These are phyloP conservation scores for Syncephalastrum monosporum DNA, from an alignment of 371 early-diverging fungal genomes.

Conservation along the genomic window DNA sequence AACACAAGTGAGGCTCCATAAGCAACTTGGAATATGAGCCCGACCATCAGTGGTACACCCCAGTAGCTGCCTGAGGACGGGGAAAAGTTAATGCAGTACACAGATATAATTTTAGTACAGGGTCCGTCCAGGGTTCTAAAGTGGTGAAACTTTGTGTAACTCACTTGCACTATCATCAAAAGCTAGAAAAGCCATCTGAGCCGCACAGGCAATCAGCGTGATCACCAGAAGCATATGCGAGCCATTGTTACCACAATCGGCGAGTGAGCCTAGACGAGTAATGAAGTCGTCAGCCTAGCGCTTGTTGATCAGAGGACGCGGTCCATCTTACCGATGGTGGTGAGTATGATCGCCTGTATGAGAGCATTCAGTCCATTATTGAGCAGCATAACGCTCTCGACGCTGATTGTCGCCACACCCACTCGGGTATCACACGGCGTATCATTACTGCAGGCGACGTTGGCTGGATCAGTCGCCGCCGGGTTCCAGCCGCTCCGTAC, in stretches of 20 bases:
- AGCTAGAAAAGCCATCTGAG: slow-evolving; percentile 23
- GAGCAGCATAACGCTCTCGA: slow-evolving; percentile 14
- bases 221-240: slow-evolving; percentile 16
- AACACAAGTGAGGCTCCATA: slow-evolving; percentile 33
- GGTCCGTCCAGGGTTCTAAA: too few relatives aligned
- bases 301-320: too few relatives aligned
- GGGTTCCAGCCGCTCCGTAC: slow-evolving; percentile 17
- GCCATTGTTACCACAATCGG: slow-evolving; percentile 28
- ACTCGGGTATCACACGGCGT: slow-evolving; percentile 6
- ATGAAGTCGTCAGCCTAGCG: not conserved
- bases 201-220: slow-evolving; percentile 24
- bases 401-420: slow-evolving; percentile 9
- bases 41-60: slow-evolving; percentile 22
- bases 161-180: slow-evolving; percentile 18
- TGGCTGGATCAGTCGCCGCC: not conserved
- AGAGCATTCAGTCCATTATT: slow-evolving; percentile 16
- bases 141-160: not conserved
- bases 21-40: slow-evolving; percentile 21
- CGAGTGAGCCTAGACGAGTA: slow-evolving; percentile 14
- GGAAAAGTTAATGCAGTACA: too few relatives aligned
- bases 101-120: too few relatives aligned
- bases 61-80: slow-evolving; percentile 12
- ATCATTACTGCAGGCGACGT: slow-evolving; percentile 5
- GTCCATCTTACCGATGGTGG: slow-evolving; percentile 15
- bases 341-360: slow-evolving; percentile 21